Base-by-base conservation (phyloP, 129 eudicot genomes). In the Logfia minima region DNA sequence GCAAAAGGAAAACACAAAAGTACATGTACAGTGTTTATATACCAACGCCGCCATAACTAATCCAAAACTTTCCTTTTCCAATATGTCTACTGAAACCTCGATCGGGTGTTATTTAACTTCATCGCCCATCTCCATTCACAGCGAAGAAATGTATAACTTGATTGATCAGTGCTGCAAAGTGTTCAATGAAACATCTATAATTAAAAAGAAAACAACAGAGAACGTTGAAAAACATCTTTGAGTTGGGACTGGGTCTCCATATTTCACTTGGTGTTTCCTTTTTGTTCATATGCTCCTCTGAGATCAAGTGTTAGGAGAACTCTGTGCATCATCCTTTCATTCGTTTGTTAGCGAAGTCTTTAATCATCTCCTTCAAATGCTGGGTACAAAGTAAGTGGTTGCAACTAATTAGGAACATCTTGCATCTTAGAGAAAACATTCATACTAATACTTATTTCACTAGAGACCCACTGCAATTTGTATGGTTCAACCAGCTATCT, bases 321-420 rank as follows among this genome's bases (percentile, higher is more conserved):
- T 62, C 56, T 62, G 58, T 37, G 71, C 67, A 51, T 88, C 84
- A 82, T 65, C 87, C 85, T 80, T 80, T 82, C 14, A 77, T 67
- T 66, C 78, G 81, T 19, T 87, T 82, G 34, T 64, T 80, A 7
- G 85, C 91, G 37, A 74, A 92, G 43, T 89, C 96, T 79, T 75
- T 84, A 43, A 92, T 89, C 96, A 85, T 87, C 89, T 85, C 88
- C 84, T 89, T 92, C 90, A 92, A 71, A 72, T 80, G 80, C 97
- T 92, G 91, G 52, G 19, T 76, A 76, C 67, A 85, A 79, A 22
- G 43, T 45, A 75, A 48, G 32, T 18, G 17, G 61, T 51, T 70
- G 56, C 52, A 41, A 68, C 56, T 68, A 58, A 56, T 23, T 65
- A 35, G 31, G 43, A 65, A 64, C 29, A 78, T 56, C 60, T 53